Evolutionary conservation across 305 asterid species (phyloP), one percentile per base, ranked within the genome.

Genomic region (Striga hermonthica): DNA sequence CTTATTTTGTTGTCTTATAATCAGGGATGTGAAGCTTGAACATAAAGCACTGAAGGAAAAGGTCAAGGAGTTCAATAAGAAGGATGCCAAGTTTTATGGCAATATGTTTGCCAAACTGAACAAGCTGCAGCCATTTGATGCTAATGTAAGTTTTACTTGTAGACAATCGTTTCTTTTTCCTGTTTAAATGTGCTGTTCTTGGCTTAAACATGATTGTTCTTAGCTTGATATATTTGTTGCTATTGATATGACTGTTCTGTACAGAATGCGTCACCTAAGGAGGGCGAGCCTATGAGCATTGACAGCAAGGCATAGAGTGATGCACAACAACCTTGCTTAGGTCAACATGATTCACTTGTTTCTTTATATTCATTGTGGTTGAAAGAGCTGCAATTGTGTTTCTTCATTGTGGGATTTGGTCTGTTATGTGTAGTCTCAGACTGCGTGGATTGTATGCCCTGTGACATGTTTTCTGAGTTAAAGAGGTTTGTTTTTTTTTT

Each of bases 11-110:
- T 16, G 0, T 41, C 3, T 41, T 8, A n/a, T n/a, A n/a, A n/a
- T n/a, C n/a, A 91, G 95, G 87, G 98, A 91, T 55, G 95, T 91
- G 78, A 87, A 92, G 77, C 86, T 85, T 0, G 97, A 78, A 61
- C 87, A 89, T 79, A 89, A 87, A 73, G 66, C 79, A 16, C 75
- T 92, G 13, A 89, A 89, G 87, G 93, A 83, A 61, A 91, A 84
- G 79, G 78, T 86, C 50, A 89, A 85, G 81, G 96, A 92, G 45
- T 72, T 68, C 80, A 92, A 92, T 38, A 87, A 84, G 81, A 87
- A 81, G 71, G 98, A 89, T 7, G 97, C 97, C 9, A 80, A 84
- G 66, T 87, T 92, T 43, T 87, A 92, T 0, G 97, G 97, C 1
- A 89, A 87, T 80, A 92, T 92, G 91, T 89, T 92, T 39, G 86